Evolutionary conservation across 805 yeast species (phyloP).

Genomic region (Zygosaccharomyces gambellarensis): DNA sequence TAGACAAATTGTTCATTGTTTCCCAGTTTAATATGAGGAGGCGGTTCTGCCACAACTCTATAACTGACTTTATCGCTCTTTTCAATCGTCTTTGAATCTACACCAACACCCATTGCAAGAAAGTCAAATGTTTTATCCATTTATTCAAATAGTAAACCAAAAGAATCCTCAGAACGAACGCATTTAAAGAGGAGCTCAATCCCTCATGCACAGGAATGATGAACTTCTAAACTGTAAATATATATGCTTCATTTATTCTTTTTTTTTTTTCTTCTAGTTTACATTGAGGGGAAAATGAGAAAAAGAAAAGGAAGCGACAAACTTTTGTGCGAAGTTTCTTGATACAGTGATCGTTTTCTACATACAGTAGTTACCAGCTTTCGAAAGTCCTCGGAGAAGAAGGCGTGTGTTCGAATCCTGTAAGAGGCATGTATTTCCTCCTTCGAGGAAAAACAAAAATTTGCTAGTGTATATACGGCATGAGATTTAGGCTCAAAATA

Average conservation of each 20-base stretch:
- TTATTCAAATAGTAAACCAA: background rate
- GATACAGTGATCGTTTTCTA: background rate
- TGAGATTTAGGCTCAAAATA: too few relatives aligned
- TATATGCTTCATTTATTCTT: background rate
- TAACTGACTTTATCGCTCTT: slow-evolving; percentile 7
- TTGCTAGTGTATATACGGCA: too few relatives aligned
- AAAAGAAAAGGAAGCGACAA: background rate
- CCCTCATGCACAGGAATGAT: background rate
- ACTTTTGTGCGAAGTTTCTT: background rate
- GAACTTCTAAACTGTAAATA: background rate
- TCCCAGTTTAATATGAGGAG: slow-evolving; percentile 12
- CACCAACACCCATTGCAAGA: slow-evolving; percentile 9
- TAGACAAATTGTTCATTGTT: slow-evolving; percentile 19
- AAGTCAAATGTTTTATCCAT: background rate
- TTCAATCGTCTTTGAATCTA: slow-evolving; percentile 3
- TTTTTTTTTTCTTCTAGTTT: background rate
- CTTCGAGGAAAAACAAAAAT: too few relatives aligned
- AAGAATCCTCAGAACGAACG: background rate
- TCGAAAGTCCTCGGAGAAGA: background rate
- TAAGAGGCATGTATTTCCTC: background rate
- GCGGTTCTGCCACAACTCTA: slow-evolving; percentile 11
- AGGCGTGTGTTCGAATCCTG: background rate
- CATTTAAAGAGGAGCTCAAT: background rate
- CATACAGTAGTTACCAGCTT: background rate
- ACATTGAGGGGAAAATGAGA: background rate